These are phyloP conservation scores for Gracilaria domingensis DNA, from an alignment of 23 red algal species.

Conservation along the genomic window DNA sequence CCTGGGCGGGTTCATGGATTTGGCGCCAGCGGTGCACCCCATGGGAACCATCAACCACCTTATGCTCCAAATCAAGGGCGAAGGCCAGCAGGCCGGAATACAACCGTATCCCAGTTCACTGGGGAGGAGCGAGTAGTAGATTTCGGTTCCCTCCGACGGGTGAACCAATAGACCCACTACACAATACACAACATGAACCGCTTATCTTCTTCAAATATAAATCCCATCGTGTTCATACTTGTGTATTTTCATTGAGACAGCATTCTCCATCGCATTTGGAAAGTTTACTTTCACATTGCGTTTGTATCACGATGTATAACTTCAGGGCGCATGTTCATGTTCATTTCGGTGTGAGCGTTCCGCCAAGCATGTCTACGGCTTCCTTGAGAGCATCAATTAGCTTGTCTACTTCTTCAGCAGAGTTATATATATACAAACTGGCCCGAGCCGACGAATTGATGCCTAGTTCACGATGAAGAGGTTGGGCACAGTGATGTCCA, in stretches of 20 bases:
- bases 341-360: constrained; percentile 69
- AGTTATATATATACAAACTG: constrained; percentile 96
- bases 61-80: not conserved
- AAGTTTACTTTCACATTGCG: no score
- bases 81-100: not conserved
- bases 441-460: constrained; percentile 83
- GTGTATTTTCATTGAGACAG: no score
- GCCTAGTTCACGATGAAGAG: constrained; percentile 84
- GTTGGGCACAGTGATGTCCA: constrained; percentile 98
- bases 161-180: constrained; percentile 25
- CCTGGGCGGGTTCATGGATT: constrained; percentile 20
- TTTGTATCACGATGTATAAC: no score
- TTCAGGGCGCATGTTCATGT: not conserved
- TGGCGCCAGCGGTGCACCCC: not conserved
- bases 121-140: constrained; percentile 70
- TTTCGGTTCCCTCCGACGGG: constrained; percentile 59
- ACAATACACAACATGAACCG: not conserved
- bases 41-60: not conserved
- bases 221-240: not conserved
- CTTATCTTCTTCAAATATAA: constrained; percentile 11
- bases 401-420: constrained; percentile 86
- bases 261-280: no score
- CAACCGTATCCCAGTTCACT: constrained; percentile 63
- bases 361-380: constrained; percentile 86
- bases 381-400: constrained; percentile 80